phyloP scores from a whole-genome alignment of 192 early-diverging fungal species.

The Backusella australiensis region DNA sequence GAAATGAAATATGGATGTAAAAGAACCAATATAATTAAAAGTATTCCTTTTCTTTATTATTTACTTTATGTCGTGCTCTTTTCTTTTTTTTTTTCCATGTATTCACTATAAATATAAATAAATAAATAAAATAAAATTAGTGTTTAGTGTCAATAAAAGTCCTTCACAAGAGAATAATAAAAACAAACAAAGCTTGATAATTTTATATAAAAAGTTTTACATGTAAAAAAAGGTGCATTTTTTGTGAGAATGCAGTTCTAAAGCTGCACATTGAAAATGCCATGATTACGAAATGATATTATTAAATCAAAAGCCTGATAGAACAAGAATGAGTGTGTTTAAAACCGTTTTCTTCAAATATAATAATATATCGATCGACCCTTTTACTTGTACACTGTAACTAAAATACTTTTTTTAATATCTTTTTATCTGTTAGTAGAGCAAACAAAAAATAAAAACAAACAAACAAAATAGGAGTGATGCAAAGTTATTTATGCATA shows the following conservation, averaged over 20 bases:
- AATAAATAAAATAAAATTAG: not conserved
- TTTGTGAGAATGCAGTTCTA: not conserved
- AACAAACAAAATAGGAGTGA: slow-evolving; percentile 1
- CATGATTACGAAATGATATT: not conserved
- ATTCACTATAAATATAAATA: not conserved
- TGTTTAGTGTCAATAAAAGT: slow-evolving; percentile 6
- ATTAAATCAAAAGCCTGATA: not conserved
- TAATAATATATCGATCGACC: not conserved
- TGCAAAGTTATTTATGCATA: slow-evolving; percentile 8
- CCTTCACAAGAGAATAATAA: not conserved
- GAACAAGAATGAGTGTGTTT: not conserved
- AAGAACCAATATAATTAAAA: not conserved
- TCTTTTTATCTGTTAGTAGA: not conserved
- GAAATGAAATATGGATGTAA: not conserved
- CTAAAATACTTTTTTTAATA: not conserved
- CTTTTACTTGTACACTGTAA: not conserved
- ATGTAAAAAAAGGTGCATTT: slow-evolving; percentile 1
- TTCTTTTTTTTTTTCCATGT: not conserved
- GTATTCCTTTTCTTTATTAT: too few relatives aligned
- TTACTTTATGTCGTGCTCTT: not conserved
- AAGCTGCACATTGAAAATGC: slow-evolving; percentile 2
- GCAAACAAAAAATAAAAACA: not conserved
- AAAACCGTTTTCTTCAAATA: not conserved
- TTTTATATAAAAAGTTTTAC: not conserved
- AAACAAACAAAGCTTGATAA: not conserved